A percentile compares a stretch with the other conserved stretches of the same genome.
Evolutionary conservation across 2,329 filamentous ascomycete species (phyloP).

Genomic region (Paecilomyces fulvus): DNA sequence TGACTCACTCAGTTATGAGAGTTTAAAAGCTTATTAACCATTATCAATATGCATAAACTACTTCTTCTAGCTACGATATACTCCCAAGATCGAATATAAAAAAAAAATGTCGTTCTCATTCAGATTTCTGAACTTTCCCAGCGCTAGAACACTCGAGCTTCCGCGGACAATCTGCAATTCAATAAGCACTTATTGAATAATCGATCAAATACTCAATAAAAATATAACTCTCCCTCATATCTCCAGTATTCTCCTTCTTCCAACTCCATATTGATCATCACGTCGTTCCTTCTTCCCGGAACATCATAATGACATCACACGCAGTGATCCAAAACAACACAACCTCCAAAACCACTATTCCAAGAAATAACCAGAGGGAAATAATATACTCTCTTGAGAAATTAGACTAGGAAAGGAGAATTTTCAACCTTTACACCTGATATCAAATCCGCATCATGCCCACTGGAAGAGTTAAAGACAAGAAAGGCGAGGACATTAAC

Average conservation of each 20-base stretch:
- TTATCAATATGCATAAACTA: too few relatives aligned
- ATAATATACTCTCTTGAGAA: background rate
- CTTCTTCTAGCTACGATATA: too few relatives aligned
- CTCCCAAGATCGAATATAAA: too few relatives aligned
- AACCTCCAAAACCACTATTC: background rate
- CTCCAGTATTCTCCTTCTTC: background rate
- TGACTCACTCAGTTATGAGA: too few relatives aligned
- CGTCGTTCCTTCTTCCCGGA: background rate
- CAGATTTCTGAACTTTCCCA: too few relatives aligned
- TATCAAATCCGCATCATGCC: constrained; percentile 10
- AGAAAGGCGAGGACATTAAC: constrained; percentile 12
- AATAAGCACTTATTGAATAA: background rate
- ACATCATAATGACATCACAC: background rate
- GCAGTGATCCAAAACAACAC: background rate
- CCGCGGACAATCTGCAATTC: background rate
- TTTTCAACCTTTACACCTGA: background rate
- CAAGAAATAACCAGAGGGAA: background rate
- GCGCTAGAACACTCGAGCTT: background rate
- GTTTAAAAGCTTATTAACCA: too few relatives aligned
- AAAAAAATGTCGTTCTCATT: background rate
- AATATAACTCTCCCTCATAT: background rate
- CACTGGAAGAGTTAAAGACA: constrained; percentile 12
- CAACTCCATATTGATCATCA: background rate
- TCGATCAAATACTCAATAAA: too few relatives aligned
- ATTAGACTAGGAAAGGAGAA: background rate